These are phyloP conservation scores for Fistulinella staudtii DNA, from an alignment of 1,284 basidiomycete species.

Conservation along the genomic window DNA sequence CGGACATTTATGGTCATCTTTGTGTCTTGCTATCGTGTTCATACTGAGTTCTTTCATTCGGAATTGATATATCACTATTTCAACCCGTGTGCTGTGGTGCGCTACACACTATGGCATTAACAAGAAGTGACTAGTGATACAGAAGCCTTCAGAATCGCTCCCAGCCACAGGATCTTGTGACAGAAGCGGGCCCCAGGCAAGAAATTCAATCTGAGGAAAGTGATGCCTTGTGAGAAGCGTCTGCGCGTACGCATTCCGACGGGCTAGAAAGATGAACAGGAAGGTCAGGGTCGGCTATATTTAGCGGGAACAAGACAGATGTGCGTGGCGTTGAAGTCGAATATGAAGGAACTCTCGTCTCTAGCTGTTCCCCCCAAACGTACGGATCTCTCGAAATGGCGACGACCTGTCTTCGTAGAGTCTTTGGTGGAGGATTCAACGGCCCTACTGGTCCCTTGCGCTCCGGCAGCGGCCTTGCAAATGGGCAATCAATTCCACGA, in stretches of 20 bases:
- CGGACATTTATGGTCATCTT: constrained; percentile 5
- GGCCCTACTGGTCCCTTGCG: constrained; percentile 3
- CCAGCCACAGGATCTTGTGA: not conserved
- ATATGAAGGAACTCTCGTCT: constrained; percentile 1
- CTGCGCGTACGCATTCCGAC: constrained; percentile 57
- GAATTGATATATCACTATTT: constrained; percentile 10
- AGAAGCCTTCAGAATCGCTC: constrained; percentile 4
- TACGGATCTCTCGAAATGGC: not conserved
- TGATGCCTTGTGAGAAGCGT: constrained; percentile 26
- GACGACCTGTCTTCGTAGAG: constrained; percentile 7
- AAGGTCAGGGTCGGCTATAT: constrained; percentile 46
- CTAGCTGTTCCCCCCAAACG: constrained; percentile 2
- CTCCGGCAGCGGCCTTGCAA: constrained; percentile 18
- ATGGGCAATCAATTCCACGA: constrained; percentile 50
- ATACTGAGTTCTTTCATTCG: constrained; percentile 6
- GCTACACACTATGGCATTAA: constrained; percentile 1
- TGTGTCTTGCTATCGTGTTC: constrained; percentile 9
- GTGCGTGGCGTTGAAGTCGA: constrained; percentile 5
- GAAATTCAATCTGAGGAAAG: constrained; percentile 6
- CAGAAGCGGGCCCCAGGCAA: constrained; percentile 6
- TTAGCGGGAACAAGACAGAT: constrained; percentile 37
- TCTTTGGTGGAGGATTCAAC: constrained; percentile 19
- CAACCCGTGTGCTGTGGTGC: constrained; percentile 7
- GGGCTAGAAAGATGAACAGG: constrained; percentile 50
- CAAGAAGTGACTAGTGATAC: constrained; percentile 19